These are phyloP conservation scores for Phascolomyces articulosus DNA, from an alignment of 371 early-diverging fungal species.

Conservation along the genomic window DNA sequence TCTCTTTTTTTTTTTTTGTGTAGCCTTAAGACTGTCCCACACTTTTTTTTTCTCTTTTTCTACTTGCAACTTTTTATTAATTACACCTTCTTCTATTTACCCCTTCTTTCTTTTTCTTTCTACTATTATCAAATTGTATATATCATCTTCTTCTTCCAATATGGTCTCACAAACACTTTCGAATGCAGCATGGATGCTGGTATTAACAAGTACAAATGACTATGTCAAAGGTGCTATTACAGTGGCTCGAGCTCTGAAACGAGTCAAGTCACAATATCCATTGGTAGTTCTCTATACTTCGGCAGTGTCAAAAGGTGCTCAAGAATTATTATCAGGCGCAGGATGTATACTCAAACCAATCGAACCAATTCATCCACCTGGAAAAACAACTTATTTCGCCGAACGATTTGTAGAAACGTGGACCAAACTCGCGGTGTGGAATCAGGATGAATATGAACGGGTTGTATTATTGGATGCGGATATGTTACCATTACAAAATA, in stretches of 20 bases:
- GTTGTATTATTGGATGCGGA: constrained; percentile 88
- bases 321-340: constrained; percentile 51
- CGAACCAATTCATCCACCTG: constrained; percentile 79
- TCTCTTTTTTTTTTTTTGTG: neutral
- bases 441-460: constrained; percentile 58
- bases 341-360: constrained; percentile 68
- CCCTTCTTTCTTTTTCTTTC: neutral
- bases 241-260: constrained; percentile 58
- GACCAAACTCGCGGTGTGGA: constrained; percentile 87
- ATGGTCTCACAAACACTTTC: constrained; percentile 24
- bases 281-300: constrained; percentile 73
- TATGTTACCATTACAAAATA: constrained; percentile 72
- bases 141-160: neutral
- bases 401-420: constrained; percentile 59
- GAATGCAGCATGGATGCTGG: constrained; percentile 20
- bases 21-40: neutral
- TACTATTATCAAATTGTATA: neutral
- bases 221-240: constrained; percentile 21
- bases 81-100: neutral
- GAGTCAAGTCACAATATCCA: constrained; percentile 49
- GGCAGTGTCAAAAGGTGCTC: constrained; percentile 18
- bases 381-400: constrained; percentile 51
- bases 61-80: too few species aligned
- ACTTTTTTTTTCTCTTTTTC: neutral
- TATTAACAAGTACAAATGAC: constrained; percentile 17